Evolutionary conservation across 2,329 filamentous ascomycete species (phyloP).

Genomic region (Sporothrix mexicana): DNA sequence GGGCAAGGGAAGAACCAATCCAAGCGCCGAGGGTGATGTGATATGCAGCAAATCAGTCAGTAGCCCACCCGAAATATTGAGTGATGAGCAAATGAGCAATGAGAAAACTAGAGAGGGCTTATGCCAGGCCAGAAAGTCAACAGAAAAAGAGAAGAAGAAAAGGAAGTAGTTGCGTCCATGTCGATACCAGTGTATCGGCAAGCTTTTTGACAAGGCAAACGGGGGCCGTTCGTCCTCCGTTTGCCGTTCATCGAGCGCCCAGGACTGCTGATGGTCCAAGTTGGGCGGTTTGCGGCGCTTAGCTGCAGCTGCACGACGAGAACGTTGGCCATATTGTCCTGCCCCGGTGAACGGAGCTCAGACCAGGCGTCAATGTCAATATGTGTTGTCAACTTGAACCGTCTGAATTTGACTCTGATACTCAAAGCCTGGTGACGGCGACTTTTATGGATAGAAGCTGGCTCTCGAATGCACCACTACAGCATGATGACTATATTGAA

Average conservation of each 20-base stretch:
- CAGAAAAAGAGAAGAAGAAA: not conserved
- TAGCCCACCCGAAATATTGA: slow-evolving; percentile 15
- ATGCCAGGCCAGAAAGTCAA: too few species aligned
- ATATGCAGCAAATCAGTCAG: not conserved
- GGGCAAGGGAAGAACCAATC: not conserved
- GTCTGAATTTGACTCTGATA: slow-evolving; percentile 1
- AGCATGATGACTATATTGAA: not conserved
- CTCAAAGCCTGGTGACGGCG: not conserved
- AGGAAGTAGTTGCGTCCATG: not conserved
- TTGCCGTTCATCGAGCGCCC: too few species aligned
- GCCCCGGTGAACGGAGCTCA: not conserved
- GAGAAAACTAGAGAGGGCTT: not conserved
- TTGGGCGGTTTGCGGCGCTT: slow-evolving; percentile 23
- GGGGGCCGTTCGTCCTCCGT: not conserved
- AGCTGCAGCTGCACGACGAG: slow-evolving; percentile 19
- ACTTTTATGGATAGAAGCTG: not conserved
- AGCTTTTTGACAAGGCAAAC: not conserved
- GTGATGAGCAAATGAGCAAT: slow-evolving; percentile 20
- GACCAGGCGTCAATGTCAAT: not conserved
- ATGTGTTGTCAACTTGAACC: not conserved
- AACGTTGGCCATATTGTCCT: not conserved
- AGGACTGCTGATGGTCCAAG: not conserved
- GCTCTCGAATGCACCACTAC: not conserved
- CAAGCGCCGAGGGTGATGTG: slow-evolving; percentile 28
- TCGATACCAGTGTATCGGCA: too few species aligned